Evolutionary conservation across 2,329 filamentous ascomycete species (phyloP).

Genomic region (Hypoxylon rubiginosum): DNA sequence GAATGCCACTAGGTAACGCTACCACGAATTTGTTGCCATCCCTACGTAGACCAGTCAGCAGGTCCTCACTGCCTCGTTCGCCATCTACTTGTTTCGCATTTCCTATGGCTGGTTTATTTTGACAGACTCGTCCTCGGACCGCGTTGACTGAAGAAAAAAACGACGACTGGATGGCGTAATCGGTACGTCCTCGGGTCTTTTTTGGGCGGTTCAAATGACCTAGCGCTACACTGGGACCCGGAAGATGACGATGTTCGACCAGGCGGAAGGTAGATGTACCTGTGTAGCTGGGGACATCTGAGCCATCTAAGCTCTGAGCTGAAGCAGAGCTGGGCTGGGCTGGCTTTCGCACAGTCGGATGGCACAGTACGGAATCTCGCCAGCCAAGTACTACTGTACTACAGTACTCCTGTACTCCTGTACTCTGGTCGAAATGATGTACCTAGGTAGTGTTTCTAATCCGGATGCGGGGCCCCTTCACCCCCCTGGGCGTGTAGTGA

Average conservation of each 20-base stretch:
- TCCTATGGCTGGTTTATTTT: not conserved
- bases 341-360: constrained; percentile 25
- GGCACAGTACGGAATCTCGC: constrained; percentile 31
- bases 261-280: constrained; percentile 8
- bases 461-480: constrained; percentile 36
- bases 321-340: constrained; percentile 30
- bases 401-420: not conserved
- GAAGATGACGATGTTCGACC: constrained; percentile 39
- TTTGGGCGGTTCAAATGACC: constrained; percentile 33
- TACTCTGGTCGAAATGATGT: constrained; percentile 13
- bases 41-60: constrained; percentile 12
- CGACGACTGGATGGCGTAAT: constrained; percentile 35
- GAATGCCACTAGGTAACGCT: constrained; percentile 26
- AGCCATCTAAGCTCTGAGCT: constrained; percentile 34
- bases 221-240: constrained; percentile 20
- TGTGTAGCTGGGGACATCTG: constrained; percentile 32
- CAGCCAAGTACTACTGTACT: constrained; percentile 20
- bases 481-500: constrained; percentile 32
- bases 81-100: not conserved
- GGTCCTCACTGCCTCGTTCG: constrained; percentile 11
- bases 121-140: not conserved
- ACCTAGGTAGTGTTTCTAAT: constrained; percentile 25
- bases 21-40: constrained; percentile 8
- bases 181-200: constrained; percentile 39
- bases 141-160: constrained; percentile 11